A percentile compares a stretch with the other conserved stretches of the same genome.
These are phyloP conservation scores for Geotrichum aggregatum DNA, from an alignment of 1,139 yeast genomes.

Conservation along the genomic window DNA sequence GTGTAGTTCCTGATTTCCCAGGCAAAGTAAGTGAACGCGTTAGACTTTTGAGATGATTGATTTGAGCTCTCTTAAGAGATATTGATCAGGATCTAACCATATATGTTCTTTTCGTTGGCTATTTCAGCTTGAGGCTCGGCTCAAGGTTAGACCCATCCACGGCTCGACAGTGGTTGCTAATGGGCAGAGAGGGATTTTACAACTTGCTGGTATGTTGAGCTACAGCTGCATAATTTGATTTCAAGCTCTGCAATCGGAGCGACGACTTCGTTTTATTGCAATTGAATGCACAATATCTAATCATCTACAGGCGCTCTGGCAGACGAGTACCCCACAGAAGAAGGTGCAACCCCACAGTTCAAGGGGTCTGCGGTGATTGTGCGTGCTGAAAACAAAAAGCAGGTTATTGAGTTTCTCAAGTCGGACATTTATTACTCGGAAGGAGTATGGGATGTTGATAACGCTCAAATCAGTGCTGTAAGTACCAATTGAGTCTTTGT, in stretches of 20 bases:
- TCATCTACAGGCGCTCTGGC: conserved; percentile 11
- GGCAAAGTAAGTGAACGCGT: conserved; percentile 14
- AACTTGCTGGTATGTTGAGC: not conserved
- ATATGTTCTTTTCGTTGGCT: too few relatives aligned
- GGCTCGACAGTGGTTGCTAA: conserved; percentile 4
- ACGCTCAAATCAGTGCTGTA: conserved; percentile 56
- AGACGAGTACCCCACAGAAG: conserved; percentile 41
- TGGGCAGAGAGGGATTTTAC: not conserved
- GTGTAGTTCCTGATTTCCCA: conserved; percentile 18
- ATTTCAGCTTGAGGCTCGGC: conserved; percentile 5
- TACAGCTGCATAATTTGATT: too few relatives aligned
- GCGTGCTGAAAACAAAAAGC: conserved; percentile 59
- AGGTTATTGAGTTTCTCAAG: conserved; percentile 59
- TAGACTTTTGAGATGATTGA: too few relatives aligned
- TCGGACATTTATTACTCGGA: conserved; percentile 57
- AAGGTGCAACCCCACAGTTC: conserved; percentile 47
- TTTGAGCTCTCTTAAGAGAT: too few relatives aligned
- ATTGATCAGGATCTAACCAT: too few relatives aligned
- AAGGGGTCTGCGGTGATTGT: conserved; percentile 68
- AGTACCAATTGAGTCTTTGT: conserved; percentile 19
- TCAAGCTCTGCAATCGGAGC: too few relatives aligned
- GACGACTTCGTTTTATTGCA: too few relatives aligned
- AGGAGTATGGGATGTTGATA: conserved; percentile 75
- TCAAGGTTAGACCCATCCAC: conserved; percentile 12
- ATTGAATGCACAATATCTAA: too few relatives aligned